Conservation (phyloP, 2,329 filamentous ascomycete species). For the Didymella arachidicola region DNA sequence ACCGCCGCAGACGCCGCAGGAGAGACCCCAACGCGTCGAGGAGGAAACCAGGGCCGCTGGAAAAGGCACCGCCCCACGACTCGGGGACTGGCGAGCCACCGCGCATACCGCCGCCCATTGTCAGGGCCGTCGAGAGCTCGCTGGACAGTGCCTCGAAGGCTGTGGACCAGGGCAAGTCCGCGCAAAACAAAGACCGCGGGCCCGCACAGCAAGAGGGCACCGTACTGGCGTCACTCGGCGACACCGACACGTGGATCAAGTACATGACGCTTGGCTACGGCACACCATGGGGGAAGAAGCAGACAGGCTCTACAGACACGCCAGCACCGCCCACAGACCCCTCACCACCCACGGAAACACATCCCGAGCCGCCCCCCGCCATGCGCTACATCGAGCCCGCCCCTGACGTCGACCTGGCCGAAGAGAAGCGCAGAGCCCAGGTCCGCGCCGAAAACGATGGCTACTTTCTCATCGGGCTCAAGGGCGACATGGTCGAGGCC, state of each 20-base stretch:
- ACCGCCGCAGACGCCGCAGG: slow-evolving; percentile 61
- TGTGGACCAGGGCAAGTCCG: slow-evolving; percentile 33
- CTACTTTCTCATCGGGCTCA: slow-evolving; percentile 73
- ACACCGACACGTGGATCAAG: slow-evolving; percentile 59
- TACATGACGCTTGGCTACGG: slow-evolving; percentile 60
- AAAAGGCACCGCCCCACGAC: slow-evolving; percentile 12
- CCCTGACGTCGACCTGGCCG: slow-evolving; percentile 57
- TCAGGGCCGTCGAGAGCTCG: slow-evolving; percentile 54
- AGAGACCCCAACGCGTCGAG: slow-evolving; percentile 38
- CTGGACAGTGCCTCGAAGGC: slow-evolving; percentile 54
- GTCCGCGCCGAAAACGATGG: slow-evolving; percentile 56
- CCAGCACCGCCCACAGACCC: not conserved
- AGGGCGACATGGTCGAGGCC: slow-evolving; percentile 67
- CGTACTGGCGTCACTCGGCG: slow-evolving; percentile 51
- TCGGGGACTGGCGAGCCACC: slow-evolving; percentile 29
- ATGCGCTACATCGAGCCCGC: slow-evolving; percentile 50
- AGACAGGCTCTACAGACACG: slow-evolving; percentile 2
- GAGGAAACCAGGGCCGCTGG: slow-evolving; percentile 7
- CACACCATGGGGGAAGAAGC: slow-evolving; percentile 48
- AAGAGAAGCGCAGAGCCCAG: slow-evolving; percentile 67
- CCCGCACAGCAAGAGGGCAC: slow-evolving; percentile 31
- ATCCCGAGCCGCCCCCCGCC: slow-evolving; percentile 22
- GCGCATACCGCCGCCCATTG: slow-evolving; percentile 58
- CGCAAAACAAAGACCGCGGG: slow-evolving; percentile 5
- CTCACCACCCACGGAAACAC: slow-evolving; percentile 1